Base-by-base conservation (phyloP, 2,329 filamentous ascomycete species). In the Phaeoacremonium minimum region DNA sequence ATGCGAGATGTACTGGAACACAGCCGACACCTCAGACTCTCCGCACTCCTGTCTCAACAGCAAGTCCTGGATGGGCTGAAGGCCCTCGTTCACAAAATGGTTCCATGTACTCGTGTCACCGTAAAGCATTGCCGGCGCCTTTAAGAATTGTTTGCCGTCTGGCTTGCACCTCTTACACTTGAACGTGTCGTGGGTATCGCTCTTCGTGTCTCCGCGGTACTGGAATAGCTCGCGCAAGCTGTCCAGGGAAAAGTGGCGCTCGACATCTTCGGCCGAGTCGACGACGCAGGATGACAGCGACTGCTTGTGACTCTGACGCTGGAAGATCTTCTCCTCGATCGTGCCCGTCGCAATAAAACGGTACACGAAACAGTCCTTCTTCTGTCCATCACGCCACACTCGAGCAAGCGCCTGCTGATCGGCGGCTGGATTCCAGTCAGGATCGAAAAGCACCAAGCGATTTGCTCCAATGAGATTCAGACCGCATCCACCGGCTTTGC, bases 81-180 rank as follows among this genome's bases (percentile, higher is more conserved):
- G 63, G 1, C 79, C 83, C 4, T 82, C 77, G 51, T 95, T 96
- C 30, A 85, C 77, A 63, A 96, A 95, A 61, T 98, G 93, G 54
- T 98, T 98, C 93, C 93, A 98, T n/a, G 88, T 91, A 63, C 89
- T 97, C 15, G 93, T 97, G 55, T 98, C 93, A 35, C 93, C 93
- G 55, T 98, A 98, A 42, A 98, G 67, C 83, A 97, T 91, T 2
- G 93, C 93, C 4, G 86, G 86, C 2, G 91, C 88, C 60, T 96
- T 97, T 54, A 96, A 77, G 45, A 77, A 78, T 62, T 98, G 93
- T 43, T 75, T 83, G 1, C 91, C 91, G 51, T 95, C 87, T 2
- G 87, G 83, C 52, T 85, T 86, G 61, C 93, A 98, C 28, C 93
- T 74, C 68, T 95, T 96, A 61, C 93, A 98, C 66, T 95, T 97